Base-by-base conservation (phyloP, 139 green algal species). In the Mychonastes homosphaera region DNA sequence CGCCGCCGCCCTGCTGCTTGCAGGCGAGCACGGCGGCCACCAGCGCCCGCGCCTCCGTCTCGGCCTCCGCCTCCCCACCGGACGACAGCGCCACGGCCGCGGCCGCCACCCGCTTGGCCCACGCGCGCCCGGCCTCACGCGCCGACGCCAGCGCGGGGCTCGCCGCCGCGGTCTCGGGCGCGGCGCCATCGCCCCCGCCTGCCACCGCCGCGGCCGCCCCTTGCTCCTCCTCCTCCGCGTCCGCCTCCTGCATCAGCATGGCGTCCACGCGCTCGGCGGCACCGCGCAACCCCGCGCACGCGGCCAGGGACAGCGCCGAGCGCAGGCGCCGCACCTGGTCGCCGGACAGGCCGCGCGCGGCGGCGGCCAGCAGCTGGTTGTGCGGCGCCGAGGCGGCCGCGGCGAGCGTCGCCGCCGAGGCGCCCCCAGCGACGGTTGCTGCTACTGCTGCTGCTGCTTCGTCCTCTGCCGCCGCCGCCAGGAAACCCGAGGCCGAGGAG, bases 31-130 rank as follows among this genome's bases (percentile, higher is more conserved):
- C 6, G 3, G 4, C n/a, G 23, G 15, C 50, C 50, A 59, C 18
- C 21, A 67, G 50, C 61, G 61, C 21, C 29, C 28, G 26, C 19
- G 40, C 39, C 3, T 61, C 2, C 13, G 15, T 13, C 32, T 24
- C n/a, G 19, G 61, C 50, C 29, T 61, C 50, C 41, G 39, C 39
- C 15, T 21, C 12, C 51, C 61, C n/a, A n/a, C n/a, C n/a, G n/a
- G n/a, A n/a, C n/a, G n/a, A n/a, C n/a, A n/a, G n/a, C n/a, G n/a
- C n/a, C n/a, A n/a, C n/a, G n/a, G n/a, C n/a, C n/a, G n/a, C n/a
- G n/a, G n/a, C n/a, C n/a, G n/a, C n/a, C n/a, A n/a, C n/a, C n/a
- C n/a, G n/a, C 19, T 18, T 13, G 8, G 6, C 41, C 41, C 19
- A 8, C 41, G 41, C 41, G 41, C 7, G 7, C 19, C 41, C 41